A percentile compares a stretch with the other conserved stretches of the same genome.
These are phyloP conservation scores for Tephrocybe sp. DNA, from an alignment of 768 basidiomycete species.

Conservation along the genomic window DNA sequence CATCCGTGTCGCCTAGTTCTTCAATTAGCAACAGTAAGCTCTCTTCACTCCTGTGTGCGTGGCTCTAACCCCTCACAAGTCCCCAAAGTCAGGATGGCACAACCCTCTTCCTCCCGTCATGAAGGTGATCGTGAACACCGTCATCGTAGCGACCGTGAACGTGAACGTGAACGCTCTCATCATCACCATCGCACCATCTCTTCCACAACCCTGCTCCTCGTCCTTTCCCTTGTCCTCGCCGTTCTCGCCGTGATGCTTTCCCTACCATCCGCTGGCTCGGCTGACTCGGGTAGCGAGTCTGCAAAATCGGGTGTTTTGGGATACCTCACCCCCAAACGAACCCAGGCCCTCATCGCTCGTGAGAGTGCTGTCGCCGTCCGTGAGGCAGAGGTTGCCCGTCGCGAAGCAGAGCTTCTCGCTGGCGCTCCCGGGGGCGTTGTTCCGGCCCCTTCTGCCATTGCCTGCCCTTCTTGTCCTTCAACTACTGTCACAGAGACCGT, in stretches of 20 bases:
- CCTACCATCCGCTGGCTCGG: conserved; percentile 54
- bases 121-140: conserved; percentile 45
- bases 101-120: conserved; percentile 81
- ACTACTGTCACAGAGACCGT: conserved; percentile 56
- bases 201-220: conserved; percentile 83
- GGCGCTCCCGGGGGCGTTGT: conserved; percentile 82
- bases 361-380: conserved; percentile 78
- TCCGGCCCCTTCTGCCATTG: conserved; percentile 45
- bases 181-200: conserved; percentile 85
- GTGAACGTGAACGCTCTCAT: conserved; percentile 52
- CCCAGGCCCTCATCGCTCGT: conserved; percentile 74
- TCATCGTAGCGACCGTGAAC: conserved; percentile 41
- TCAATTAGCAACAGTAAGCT: conserved; percentile 45
- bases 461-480: conserved; percentile 58
- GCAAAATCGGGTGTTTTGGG: conserved; percentile 59
- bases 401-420: conserved; percentile 81
- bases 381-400: conserved; percentile 85
- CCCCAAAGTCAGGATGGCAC: conserved; percentile 76
- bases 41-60: conserved; percentile 6
- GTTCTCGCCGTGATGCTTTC: conserved; percentile 92
- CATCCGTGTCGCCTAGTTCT: conserved; percentile 75
- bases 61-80: conserved; percentile 12
- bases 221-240: conserved; percentile 81
- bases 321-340: conserved; percentile 78
- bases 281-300: conserved; percentile 34